These are phyloP conservation scores for Torulaspora franciscae DNA, from an alignment of 805 yeast genomes.

Conservation along the genomic window DNA sequence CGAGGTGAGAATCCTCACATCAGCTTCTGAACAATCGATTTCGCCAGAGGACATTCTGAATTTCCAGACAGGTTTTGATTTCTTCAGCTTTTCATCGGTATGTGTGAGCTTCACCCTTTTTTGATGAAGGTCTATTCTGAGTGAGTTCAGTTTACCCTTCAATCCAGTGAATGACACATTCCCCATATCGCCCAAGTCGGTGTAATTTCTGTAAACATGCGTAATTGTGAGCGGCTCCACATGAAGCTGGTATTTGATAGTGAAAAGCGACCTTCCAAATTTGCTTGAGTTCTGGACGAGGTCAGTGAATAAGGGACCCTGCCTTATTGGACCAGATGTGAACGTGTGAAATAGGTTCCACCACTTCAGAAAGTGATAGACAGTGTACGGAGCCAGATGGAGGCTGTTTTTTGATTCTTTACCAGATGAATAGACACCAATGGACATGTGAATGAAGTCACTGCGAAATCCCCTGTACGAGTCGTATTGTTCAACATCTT, in stretches of 20 bases:
- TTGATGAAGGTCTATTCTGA: conserved; percentile 61
- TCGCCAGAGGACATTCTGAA: conserved; percentile 64
- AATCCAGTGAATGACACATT: conserved; percentile 54
- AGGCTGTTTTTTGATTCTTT: conserved; percentile 54
- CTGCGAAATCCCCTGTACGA: conserved; percentile 59
- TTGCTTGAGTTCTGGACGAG: conserved; percentile 43
- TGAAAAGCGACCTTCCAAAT: conserved; percentile 64
- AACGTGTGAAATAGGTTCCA: conserved; percentile 76
- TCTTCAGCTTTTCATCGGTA: conserved; percentile 42
- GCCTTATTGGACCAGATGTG: conserved; percentile 69
- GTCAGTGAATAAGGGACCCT: conserved; percentile 62
- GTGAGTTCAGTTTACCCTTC: conserved; percentile 48
- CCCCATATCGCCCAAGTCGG: conserved; percentile 41
- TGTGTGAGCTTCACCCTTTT: conserved; percentile 40
- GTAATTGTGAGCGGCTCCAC: conserved; percentile 64
- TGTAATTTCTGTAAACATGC: conserved; percentile 61
- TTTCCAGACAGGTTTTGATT: conserved; percentile 43
- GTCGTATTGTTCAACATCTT: conserved; percentile 45
- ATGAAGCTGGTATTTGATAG: conserved; percentile 68
- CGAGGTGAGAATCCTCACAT: conserved; percentile 62
- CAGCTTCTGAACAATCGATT: conserved; percentile 63
- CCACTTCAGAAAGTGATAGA: conserved; percentile 71
- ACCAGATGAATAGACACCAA: conserved; percentile 34
- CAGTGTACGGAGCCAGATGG: conserved; percentile 66
- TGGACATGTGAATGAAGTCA: conserved; percentile 55